phyloP scores from a whole-genome alignment of 208 protist species.

The Acanthamoeba culbertsoni region DNA sequence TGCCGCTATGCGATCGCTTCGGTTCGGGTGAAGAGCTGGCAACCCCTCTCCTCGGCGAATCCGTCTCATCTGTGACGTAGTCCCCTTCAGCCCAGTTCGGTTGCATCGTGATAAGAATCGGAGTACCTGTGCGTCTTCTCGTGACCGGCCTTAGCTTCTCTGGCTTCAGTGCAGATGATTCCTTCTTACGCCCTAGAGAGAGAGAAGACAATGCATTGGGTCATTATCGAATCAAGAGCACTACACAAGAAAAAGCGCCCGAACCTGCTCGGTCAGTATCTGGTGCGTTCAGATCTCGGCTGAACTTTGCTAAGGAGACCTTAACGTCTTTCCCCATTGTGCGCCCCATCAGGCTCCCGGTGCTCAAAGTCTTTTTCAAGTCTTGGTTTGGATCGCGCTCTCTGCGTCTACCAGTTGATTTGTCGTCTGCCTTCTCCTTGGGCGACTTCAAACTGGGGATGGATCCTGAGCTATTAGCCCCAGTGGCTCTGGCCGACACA shows the following conservation, averaged over 20 bases:
- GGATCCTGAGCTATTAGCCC: too few relatives aligned
- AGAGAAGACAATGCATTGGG: background rate
- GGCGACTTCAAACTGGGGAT: background rate
- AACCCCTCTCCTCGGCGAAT: background rate
- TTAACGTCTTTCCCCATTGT: background rate
- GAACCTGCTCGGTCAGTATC: background rate
- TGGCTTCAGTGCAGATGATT: too few relatives aligned
- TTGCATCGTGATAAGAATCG: too few relatives aligned
- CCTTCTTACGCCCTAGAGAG: too few relatives aligned
- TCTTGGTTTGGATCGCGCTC: background rate
- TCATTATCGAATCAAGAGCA: background rate
- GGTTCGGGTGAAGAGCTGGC: too few relatives aligned
- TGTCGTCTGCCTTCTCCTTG: background rate
- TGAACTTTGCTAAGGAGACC: background rate
- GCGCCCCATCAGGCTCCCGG: background rate
- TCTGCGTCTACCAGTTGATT: background rate
- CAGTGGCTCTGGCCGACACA: background rate
- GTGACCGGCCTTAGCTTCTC: background rate
- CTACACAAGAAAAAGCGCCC: background rate
- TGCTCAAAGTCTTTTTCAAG: constrained; percentile 27
- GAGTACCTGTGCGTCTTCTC: background rate
- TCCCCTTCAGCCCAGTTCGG: too few relatives aligned
- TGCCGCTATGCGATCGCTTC: background rate
- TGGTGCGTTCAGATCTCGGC: background rate
- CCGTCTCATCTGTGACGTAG: too few relatives aligned